A percentile compares a stretch with the other conserved stretches of the same genome.
Evolutionary conservation across 2,329 filamentous ascomycete species (phyloP).

Genomic region (Mariannaea elegans): DNA sequence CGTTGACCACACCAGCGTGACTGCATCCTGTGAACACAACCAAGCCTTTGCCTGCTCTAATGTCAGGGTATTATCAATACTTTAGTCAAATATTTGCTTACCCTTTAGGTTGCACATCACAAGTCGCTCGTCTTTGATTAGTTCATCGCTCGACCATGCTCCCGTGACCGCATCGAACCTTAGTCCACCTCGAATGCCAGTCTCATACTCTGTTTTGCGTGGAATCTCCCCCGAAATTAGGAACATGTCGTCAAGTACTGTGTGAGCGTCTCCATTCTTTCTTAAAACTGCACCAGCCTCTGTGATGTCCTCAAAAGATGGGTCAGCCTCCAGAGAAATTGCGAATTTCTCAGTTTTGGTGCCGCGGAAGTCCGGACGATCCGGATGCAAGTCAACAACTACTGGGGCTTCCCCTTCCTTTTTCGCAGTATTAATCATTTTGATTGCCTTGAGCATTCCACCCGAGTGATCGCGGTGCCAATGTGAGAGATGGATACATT

Average conservation of each 20-base stretch:
- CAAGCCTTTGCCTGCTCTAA: slow-evolving; percentile 47
- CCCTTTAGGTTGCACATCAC: slow-evolving; percentile 64
- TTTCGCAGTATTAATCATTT: slow-evolving; percentile 53
- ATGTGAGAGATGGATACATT: slow-evolving; percentile 59
- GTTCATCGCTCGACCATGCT: slow-evolving; percentile 57
- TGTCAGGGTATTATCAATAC: too few species aligned
- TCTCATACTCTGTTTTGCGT: slow-evolving; percentile 58
- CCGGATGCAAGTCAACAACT: slow-evolving; percentile 61
- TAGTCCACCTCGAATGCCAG: slow-evolving; percentile 55
- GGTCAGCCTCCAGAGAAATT: slow-evolving; percentile 61
- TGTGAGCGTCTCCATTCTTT: slow-evolving; percentile 51
- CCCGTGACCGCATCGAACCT: slow-evolving; percentile 49
- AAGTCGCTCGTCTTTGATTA: slow-evolving; percentile 61
- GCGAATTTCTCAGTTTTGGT: too few species aligned
- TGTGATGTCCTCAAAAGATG: slow-evolving; percentile 57
- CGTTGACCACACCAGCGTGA: slow-evolving; percentile 64
- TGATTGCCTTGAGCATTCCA: slow-evolving; percentile 58
- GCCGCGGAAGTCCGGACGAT: slow-evolving; percentile 60
- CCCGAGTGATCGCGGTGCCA: slow-evolving; percentile 66
- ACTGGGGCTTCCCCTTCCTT: slow-evolving; percentile 17
- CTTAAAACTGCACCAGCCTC: slow-evolving; percentile 38
- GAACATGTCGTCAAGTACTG: slow-evolving; percentile 59
- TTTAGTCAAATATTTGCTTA: not conserved
- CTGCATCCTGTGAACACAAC: slow-evolving; percentile 66
- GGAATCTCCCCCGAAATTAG: slow-evolving; percentile 64